Percentiles rank a stretch among this genome's conserved stretches.
phyloP scores from a whole-genome alignment of 176 grass and related monocot genomes.

The Thalia dealbata region DNA sequence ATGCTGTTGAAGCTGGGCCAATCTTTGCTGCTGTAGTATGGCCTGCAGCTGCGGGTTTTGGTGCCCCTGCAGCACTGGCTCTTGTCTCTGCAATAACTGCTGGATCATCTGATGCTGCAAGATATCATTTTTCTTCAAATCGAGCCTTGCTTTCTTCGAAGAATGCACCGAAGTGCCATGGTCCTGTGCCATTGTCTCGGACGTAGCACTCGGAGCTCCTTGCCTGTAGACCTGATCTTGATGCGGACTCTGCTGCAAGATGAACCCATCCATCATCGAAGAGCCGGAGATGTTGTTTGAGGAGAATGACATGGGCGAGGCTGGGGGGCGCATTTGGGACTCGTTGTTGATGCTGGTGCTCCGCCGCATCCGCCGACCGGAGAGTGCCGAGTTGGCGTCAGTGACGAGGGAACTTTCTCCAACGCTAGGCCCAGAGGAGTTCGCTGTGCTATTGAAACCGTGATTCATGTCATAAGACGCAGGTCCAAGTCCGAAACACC shows the following conservation, averaged over 20 bases:
- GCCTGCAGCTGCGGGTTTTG: slow-evolving; percentile 73
- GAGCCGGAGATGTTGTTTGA: slow-evolving; percentile 89
- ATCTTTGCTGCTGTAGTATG: slow-evolving; percentile 61
- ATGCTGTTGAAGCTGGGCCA: slow-evolving; percentile 38
- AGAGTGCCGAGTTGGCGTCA: slow-evolving; percentile 67
- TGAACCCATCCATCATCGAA: slow-evolving; percentile 72
- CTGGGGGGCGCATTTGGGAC: slow-evolving; percentile 75
- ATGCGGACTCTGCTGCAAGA: slow-evolving; percentile 61
- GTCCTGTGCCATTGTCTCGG: slow-evolving; percentile 37
- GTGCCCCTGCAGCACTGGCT: slow-evolving; percentile 41
- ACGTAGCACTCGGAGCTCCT: slow-evolving; percentile 67
- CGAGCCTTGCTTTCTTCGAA: slow-evolving; percentile 66
- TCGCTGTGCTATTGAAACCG: slow-evolving; percentile 36
- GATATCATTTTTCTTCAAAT: slow-evolving; percentile 53
- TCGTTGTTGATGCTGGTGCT: slow-evolving; percentile 73
- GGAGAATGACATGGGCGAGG: slow-evolving; percentile 91
- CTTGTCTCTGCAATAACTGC: slow-evolving; percentile 45
- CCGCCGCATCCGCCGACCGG: slow-evolving; percentile 56
- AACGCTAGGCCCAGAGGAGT: slow-evolving; percentile 66
- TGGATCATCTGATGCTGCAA: slow-evolving; percentile 59
- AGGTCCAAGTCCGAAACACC: slow-evolving; percentile 30
- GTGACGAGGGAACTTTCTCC: slow-evolving; percentile 83
- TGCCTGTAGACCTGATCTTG: slow-evolving; percentile 62
- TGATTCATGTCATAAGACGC: slow-evolving; percentile 38
- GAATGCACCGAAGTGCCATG: slow-evolving; percentile 25